Evolutionary conservation across 257 asterid genomes (phyloP), one percentile per base, ranked within the genome.

Genomic region (Petunia axillaris): DNA sequence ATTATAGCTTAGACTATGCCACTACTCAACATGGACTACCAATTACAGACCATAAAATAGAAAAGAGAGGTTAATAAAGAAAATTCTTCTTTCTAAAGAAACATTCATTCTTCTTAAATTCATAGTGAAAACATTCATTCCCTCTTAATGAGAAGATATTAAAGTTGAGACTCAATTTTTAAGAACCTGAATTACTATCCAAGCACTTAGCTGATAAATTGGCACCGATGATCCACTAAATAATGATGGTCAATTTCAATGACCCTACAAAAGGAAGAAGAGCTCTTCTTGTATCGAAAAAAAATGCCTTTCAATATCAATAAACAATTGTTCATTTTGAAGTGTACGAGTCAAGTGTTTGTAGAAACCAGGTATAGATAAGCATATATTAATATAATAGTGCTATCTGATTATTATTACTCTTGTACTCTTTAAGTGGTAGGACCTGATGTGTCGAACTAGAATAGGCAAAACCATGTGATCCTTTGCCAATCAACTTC

Each of bases 401-500:
- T 62, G 67, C 4, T 8, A 62, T 62, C 35, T 48, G 48, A 59
- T 65, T 44, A 37, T 46, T 73, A 59, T 66, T 44, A 25, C 25
- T 48, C 70, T 35, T 64, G 81, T 64, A 44, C 76, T 25, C 84
- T 74, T 77, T 41, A 80, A 86, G 86, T 89, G 90, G 93, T 89
- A 87, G 94, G 93, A 84, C 87, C 81, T 6, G 64, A 77, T 92
- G 94, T 85, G 85, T 65, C 85, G 82, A 87, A 82, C 85, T 84
- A 79, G 81, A 86, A 77, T 84, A 83, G 90, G 85, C 97, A 92
- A 81, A 86, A 78, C 90, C 95, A 92, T 90, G 95, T 90, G 97
- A 85, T 76, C 2, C 50, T 80, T 85, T 77, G 79, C 84, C 85
- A 79, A 55, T 82, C 82, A 44, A 58, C 75, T 82, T 88, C 92